These are phyloP conservation scores for Cyberlindnera euphorbiae DNA, from an alignment of 805 yeast genomes.

Conservation along the genomic window DNA sequence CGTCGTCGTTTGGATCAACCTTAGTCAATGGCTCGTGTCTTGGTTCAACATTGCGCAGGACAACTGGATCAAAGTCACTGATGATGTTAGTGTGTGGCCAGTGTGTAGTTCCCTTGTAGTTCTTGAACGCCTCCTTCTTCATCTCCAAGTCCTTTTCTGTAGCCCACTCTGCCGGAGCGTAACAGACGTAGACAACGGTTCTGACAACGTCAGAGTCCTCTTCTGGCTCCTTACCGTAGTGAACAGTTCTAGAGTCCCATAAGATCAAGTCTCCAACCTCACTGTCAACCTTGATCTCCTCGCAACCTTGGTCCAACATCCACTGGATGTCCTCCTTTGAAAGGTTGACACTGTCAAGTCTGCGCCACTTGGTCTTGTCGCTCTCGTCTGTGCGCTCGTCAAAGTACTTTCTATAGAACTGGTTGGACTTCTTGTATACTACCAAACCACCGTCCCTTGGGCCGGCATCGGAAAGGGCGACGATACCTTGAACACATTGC, in stretches of 20 bases:
- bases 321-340: slow-evolving; percentile 22
- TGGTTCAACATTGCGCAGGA: slow-evolving; percentile 11
- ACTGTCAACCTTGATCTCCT: slow-evolving; percentile 25
- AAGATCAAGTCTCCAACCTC: slow-evolving; percentile 31
- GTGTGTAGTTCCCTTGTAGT: slow-evolving; percentile 28
- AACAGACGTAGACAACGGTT: slow-evolving; percentile 27
- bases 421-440: slow-evolving; percentile 25
- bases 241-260: slow-evolving; percentile 31
- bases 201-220: slow-evolving; percentile 24
- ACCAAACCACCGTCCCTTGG: slow-evolving; percentile 30
- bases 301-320: slow-evolving; percentile 25
- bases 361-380: slow-evolving; percentile 19
- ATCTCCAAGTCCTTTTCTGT: slow-evolving; percentile 22
- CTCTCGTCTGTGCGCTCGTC: slow-evolving; percentile 3
- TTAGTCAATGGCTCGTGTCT: slow-evolving; percentile 21
- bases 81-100: slow-evolving; percentile 29
- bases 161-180: slow-evolving; percentile 30
- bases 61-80: slow-evolving; percentile 12
- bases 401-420: slow-evolving; percentile 19
- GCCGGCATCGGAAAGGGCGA: slow-evolving; percentile 25
- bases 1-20: slow-evolving; percentile 18
- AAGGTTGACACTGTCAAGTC: slow-evolving; percentile 17
- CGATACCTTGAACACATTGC: slow-evolving; percentile 32
- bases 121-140: slow-evolving; percentile 23
- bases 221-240: slow-evolving; percentile 28